A percentile compares a stretch with the other conserved stretches of the same genome.
Conservation (phyloP, 116 monocot species). For the Phalaenopsis hybrid region DNA sequence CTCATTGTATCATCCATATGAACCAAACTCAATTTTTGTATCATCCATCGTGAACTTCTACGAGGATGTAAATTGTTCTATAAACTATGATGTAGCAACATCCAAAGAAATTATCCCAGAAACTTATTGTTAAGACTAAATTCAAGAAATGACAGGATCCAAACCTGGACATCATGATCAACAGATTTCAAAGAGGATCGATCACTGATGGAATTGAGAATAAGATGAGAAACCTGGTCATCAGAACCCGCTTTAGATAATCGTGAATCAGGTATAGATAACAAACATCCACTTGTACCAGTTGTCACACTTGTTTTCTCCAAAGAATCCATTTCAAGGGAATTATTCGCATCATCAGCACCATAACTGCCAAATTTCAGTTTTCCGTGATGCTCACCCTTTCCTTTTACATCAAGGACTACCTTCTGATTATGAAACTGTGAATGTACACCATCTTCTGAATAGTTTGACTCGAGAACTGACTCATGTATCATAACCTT, state of each 20-base stretch:
- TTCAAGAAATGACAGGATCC: not conserved
- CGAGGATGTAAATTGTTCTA: not conserved
- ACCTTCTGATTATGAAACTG: conserved; percentile 22
- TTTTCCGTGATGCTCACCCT: conserved; percentile 27
- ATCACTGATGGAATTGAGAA: conserved; percentile 11
- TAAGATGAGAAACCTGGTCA: conserved; percentile 18
- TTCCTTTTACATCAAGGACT: conserved; percentile 10
- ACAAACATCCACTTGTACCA: not conserved
- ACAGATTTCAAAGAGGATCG: conserved; percentile 21
- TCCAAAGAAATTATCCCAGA: conserved; percentile 2
- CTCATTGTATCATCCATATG: not conserved
- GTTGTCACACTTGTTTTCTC: not conserved
- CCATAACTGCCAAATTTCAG: conserved; percentile 16
- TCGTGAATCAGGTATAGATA: conserved; percentile 8
- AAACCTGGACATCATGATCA: conserved; percentile 52
- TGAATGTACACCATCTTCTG: conserved; percentile 15
- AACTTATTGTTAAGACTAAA: not conserved
- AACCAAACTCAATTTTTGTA: not conserved
- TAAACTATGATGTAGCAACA: not conserved
- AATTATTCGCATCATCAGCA: conserved; percentile 27
- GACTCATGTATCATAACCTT: conserved; percentile 8
- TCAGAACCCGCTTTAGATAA: conserved; percentile 27
- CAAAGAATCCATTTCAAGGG: conserved; percentile 21
- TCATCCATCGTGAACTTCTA: not conserved
- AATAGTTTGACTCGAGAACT: conserved; percentile 6